A percentile compares a stretch with the other conserved stretches of the same genome.
Conservation (phyloP, 495 filamentous ascomycete species). For the Terfezia claveryi region DNA sequence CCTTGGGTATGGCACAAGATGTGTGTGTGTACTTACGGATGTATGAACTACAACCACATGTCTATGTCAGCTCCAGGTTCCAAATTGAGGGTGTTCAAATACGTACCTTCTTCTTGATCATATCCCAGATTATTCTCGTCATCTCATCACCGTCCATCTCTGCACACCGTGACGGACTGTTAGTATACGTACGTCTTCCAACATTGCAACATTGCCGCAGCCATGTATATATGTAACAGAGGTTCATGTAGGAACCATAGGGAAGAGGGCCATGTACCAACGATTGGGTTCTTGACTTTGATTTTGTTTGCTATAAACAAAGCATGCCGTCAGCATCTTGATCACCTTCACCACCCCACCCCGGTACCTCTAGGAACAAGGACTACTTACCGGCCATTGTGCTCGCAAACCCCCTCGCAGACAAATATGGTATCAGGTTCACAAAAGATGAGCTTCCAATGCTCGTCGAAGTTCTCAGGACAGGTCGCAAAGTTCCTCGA, state of each 20-base stretch:
- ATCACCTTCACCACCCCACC: no score
- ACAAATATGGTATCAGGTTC: not conserved
- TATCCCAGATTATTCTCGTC: slow-evolving; percentile 96
- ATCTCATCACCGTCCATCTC: slow-evolving; percentile 98
- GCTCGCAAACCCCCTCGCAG: not conserved
- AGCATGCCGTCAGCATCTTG: not conserved
- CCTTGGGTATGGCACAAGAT: not conserved
- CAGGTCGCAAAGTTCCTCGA: no score
- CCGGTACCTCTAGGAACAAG: not conserved
- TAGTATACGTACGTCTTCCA: not conserved
- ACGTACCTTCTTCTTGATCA: slow-evolving; percentile 79
- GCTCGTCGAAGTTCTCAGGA: no score
- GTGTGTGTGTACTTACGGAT: slow-evolving; percentile 34
- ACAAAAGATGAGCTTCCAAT: no score
- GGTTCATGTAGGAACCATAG: not conserved
- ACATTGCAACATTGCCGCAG: not conserved
- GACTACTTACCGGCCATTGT: slow-evolving; percentile 3
- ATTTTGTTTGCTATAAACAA: slow-evolving; percentile 39
- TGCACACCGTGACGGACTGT: slow-evolving; percentile 1
- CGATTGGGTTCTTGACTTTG: slow-evolving; percentile 92
- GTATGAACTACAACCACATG: slow-evolving; percentile 41
- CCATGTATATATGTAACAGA: not conserved
- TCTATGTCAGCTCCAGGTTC: not conserved
- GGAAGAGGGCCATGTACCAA: slow-evolving; percentile 26
- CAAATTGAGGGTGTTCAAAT: not conserved